phyloP scores from a whole-genome alignment of 2,329 filamentous ascomycete species.

The Lasiodiplodia hormozganensis region DNA sequence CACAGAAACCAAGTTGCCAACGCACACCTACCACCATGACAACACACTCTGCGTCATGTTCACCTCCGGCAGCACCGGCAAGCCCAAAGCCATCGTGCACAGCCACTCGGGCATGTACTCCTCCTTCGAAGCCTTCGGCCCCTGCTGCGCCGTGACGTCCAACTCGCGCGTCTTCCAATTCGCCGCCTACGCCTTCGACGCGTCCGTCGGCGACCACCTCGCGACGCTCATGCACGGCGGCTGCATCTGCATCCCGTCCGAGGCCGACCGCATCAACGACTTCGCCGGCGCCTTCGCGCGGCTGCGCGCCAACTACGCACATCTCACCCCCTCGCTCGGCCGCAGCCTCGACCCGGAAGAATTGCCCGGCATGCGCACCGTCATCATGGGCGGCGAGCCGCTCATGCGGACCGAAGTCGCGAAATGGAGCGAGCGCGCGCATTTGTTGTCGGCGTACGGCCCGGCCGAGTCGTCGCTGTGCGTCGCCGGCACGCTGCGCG shows the following conservation, averaged over 20 bases:
- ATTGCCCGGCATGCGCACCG: slow-evolving; percentile 57
- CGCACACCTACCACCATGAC: slow-evolving; percentile 47
- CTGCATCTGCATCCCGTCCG: slow-evolving; percentile 45
- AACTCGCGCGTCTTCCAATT: slow-evolving; percentile 44
- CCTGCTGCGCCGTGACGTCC: not conserved
- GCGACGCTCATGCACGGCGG: slow-evolving; percentile 42
- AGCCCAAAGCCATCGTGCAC: slow-evolving; percentile 79
- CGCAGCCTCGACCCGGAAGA: slow-evolving; percentile 72
- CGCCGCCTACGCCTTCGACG: slow-evolving; percentile 39
- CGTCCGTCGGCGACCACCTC: slow-evolving; percentile 44
- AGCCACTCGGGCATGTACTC: slow-evolving; percentile 59
- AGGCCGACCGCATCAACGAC: slow-evolving; percentile 41
- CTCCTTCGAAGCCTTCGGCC: slow-evolving; percentile 39
- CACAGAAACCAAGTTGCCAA: slow-evolving; percentile 39
- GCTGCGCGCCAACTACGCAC: slow-evolving; percentile 37
- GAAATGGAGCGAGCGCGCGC: slow-evolving; percentile 46
- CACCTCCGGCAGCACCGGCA: slow-evolving; percentile 82
- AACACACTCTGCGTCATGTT: slow-evolving; percentile 79
- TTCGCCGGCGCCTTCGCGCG: slow-evolving; percentile 44
- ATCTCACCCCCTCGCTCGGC: slow-evolving; percentile 73
- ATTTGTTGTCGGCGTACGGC: slow-evolving; percentile 49
- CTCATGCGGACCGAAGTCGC: slow-evolving; percentile 39
- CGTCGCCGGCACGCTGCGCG: not conserved
- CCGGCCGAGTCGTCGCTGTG: not conserved
- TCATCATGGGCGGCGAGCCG: slow-evolving; percentile 43